Percentiles rank a stretch among this genome's conserved stretches.
Conservation (phyloP, 208 protist genomes). For the Crithidia mellificae region DNA sequence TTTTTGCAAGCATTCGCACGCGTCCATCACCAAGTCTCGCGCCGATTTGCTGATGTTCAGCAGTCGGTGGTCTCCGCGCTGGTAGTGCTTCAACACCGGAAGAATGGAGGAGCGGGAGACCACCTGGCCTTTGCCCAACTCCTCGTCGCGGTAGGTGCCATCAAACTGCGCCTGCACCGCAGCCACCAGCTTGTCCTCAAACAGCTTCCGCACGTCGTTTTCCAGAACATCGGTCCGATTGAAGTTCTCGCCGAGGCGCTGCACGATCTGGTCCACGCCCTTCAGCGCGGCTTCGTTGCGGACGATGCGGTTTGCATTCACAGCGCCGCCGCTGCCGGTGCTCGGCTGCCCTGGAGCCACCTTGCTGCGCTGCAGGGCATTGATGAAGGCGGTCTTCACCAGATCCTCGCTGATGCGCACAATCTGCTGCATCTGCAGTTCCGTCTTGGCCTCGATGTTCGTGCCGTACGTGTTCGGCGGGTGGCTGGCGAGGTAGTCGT, state of each 20-base stretch:
- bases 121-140: slow-evolving; percentile 40
- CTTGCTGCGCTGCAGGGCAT: slow-evolving; percentile 46
- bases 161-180: slow-evolving; percentile 58
- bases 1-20: slow-evolving; percentile 49
- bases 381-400: slow-evolving; percentile 70
- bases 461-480: slow-evolving; percentile 61
- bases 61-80: slow-evolving; percentile 68
- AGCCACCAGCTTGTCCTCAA: slow-evolving; percentile 43
- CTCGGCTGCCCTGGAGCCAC: background rate
- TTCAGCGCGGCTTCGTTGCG: slow-evolving; percentile 61
- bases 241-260: slow-evolving; percentile 82
- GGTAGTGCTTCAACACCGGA: slow-evolving; percentile 71
- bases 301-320: slow-evolving; percentile 38
- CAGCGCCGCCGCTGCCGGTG: background rate
- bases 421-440: slow-evolving; percentile 53
- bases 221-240: slow-evolving; percentile 64
- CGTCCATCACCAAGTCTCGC: slow-evolving; percentile 46
- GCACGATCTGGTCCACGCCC: slow-evolving; percentile 64
- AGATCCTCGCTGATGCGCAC: slow-evolving; percentile 69
- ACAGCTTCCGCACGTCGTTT: slow-evolving; percentile 59
- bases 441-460: slow-evolving; percentile 49
- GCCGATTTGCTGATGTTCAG: slow-evolving; percentile 53
- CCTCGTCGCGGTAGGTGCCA: slow-evolving; percentile 62
- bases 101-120: slow-evolving; percentile 21
- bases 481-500: slow-evolving; percentile 78